These are phyloP conservation scores for Coccomyxa sp. DNA, from an alignment of 139 green algal genomes.

Conservation along the genomic window DNA sequence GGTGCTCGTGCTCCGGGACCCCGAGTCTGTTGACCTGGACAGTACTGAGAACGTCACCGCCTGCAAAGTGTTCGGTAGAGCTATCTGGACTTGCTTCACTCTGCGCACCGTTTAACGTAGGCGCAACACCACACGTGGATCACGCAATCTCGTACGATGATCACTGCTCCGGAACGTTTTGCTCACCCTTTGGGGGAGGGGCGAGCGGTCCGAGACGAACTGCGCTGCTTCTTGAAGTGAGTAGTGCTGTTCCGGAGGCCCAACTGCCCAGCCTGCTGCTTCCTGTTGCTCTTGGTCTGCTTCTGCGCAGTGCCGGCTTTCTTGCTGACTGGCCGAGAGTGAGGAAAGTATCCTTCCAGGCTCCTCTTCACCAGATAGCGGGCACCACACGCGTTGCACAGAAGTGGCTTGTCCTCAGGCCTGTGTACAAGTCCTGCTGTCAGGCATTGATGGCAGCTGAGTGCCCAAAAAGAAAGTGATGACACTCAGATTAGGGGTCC, in stretches of 20 bases:
- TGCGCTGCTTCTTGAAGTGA: constrained; percentile 13
- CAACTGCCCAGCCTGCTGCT: constrained; percentile 8
- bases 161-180: not conserved
- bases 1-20: not conserved
- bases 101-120: too few species aligned
- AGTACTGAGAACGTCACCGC: too few species aligned
- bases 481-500: too few species aligned
- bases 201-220: not conserved
- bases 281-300: not conserved
- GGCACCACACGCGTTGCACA: constrained; percentile 50
- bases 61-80: too few species aligned
- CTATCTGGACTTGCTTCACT: too few species aligned
- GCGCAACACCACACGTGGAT: too few species aligned
- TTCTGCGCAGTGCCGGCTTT: not conserved
- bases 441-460: not conserved
- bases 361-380: constrained; percentile 32
- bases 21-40: too few species aligned
- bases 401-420: constrained; percentile 31
- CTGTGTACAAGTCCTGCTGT: not conserved
- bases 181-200: not conserved
- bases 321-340: constrained; percentile 5
- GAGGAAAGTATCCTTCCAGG: constrained; percentile 18
- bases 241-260: not conserved
- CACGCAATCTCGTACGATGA: not conserved
- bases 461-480: too few species aligned